Percentiles rank a stretch among this genome's conserved stretches.
Conservation (phyloP, 345 rosid genomes). For the Acer campestre region DNA sequence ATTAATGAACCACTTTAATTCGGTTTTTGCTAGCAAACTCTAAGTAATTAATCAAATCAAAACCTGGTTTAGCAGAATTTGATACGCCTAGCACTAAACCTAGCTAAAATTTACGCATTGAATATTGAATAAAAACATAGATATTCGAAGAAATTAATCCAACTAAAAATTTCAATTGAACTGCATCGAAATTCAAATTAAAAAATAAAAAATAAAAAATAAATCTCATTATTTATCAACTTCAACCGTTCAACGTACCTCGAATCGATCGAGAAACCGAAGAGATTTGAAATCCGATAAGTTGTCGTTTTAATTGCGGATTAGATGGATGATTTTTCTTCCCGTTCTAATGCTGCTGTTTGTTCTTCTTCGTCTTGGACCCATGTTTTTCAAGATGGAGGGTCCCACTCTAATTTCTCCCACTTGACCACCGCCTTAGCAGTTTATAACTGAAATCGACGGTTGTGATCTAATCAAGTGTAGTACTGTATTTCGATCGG, state of each 20-base stretch:
- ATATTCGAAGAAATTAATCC: background rate
- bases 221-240: background rate
- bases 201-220: background rate
- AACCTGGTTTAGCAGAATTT: background rate
- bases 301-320: constrained; percentile 2
- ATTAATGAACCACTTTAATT: background rate
- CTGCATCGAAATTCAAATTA: background rate
- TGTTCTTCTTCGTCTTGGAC: background rate
- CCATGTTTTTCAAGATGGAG: background rate
- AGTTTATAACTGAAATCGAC: background rate
- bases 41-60: background rate
- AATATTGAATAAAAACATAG: background rate
- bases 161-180: constrained; percentile 8
- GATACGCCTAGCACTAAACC: background rate
- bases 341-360: background rate
- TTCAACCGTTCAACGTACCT: constrained; percentile 6
- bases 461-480: constrained; percentile 15
- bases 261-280: background rate
- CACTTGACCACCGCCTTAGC: background rate
- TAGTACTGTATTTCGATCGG: background rate
- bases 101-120: background rate
- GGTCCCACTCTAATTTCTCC: background rate
- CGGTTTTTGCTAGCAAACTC: background rate
- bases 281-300: background rate
- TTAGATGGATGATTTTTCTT: background rate